A percentile compares a stretch with the other conserved stretches of the same genome.
phyloP scores from a whole-genome alignment of 257 asterid genomes.

The Solanum medicagineum region DNA sequence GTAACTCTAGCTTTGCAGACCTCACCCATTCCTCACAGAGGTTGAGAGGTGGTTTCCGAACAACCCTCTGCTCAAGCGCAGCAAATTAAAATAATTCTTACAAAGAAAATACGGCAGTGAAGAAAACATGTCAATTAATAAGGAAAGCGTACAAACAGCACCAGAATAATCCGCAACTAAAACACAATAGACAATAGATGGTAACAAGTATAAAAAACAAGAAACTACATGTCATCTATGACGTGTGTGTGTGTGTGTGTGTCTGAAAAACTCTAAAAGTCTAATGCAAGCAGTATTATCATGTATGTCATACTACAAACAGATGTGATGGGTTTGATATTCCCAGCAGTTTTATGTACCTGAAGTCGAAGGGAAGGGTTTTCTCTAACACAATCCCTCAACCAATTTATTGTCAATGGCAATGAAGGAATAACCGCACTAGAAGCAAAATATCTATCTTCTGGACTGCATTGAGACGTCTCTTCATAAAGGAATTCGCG shows the following conservation, averaged over 20 bases:
- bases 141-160: no score
- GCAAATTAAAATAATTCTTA: no score
- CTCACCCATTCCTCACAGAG: no score
- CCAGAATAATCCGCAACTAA: no score
- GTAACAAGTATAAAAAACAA: neutral
- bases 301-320: neutral
- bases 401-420: constrained; percentile 70
- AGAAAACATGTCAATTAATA: no score
- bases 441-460: constrained; percentile 38
- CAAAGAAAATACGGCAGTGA: no score
- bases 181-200: no score
- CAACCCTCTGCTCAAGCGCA: no score
- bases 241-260: neutral
- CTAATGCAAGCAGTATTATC: neutral
- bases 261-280: neutral
- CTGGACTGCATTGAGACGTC: constrained; percentile 26
- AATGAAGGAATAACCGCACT: constrained; percentile 72
- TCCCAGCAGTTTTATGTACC: constrained; percentile 21
- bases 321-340: neutral
- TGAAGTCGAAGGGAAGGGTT: constrained; percentile 58
- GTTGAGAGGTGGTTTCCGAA: no score
- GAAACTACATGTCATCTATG: neutral
- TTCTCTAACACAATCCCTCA: constrained; percentile 47
- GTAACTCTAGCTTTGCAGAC: neutral
- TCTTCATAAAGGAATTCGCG: constrained; percentile 28